phyloP scores from a whole-genome alignment of 1,284 basidiomycete species.

The Tilletia caries region DNA sequence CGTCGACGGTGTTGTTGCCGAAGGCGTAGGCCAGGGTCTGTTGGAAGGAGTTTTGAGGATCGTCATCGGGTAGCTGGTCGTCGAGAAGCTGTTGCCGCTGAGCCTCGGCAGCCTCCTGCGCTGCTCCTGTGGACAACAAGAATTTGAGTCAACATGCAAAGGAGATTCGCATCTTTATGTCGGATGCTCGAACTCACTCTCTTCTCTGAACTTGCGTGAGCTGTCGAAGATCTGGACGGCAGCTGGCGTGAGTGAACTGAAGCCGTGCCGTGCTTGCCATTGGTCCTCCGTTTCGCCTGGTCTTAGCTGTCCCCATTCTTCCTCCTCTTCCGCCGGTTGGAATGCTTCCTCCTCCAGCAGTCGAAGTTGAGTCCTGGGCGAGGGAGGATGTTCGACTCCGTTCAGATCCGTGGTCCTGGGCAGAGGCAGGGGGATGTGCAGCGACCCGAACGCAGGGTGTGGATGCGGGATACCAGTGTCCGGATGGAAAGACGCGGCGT shows the following conservation, averaged over 20 bases:
- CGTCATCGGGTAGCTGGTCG: conserved; percentile 3
- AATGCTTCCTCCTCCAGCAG: background rate
- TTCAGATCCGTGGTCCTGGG: background rate
- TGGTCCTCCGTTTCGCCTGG: conserved; percentile 18
- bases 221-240: conserved; percentile 16
- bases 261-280: conserved; percentile 19
- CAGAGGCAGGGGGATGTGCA: background rate
- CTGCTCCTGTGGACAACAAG: background rate
- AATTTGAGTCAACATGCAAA: background rate
- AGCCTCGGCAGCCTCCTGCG: background rate
- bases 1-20: background rate
- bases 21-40: background rate
- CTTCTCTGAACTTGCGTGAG: conserved; percentile 17
- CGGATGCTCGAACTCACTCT: background rate
- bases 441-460: background rate
- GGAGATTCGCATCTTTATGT: background rate
- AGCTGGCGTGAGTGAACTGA: conserved; percentile 17
- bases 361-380: background rate
- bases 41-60: background rate
- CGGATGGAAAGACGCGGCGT: background rate
- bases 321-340: background rate
- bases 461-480: background rate
- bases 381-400: conserved; percentile 8
- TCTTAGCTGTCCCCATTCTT: conserved; percentile 3
- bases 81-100: background rate